Evolutionary conservation across 148 eudicot genomes (phyloP), one percentile per base, ranked within the genome.

Genomic region (Fallopia convolvulus): DNA sequence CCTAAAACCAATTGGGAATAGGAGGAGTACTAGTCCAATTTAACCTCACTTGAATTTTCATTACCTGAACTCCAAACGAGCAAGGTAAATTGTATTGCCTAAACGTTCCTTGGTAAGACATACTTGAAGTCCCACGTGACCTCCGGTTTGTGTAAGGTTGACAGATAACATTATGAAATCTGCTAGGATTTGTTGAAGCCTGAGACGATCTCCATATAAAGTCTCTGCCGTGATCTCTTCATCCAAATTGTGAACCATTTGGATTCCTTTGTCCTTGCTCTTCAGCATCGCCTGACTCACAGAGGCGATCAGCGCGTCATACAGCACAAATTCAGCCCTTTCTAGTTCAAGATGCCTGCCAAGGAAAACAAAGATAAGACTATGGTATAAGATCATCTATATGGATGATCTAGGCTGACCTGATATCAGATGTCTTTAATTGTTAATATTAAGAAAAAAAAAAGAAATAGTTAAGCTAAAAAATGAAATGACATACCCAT

Each of bases 111-210:
- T 89, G 14, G 79, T 78, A 74, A 87, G 72, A 15, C 79, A 81
- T 72, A 85, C 96, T 53, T 82, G 75, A 82, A 94, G 50, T 9
- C 87, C 79, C 49, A 94, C 80, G 20, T 87, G 91, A 66, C 97
- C 99, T 66, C 96, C 96, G 50, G 78, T 76, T 30, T 92, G 92
- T 2, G 91, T 87, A 84, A 49, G 90, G 52, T 81, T 86, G 70
- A 94, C 99, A 0, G 93, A 86, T 68, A 88, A 78, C 72, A 84
- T 74, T 79, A 94, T 75, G 80, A 94, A 92, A 77, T 93, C 91
- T 36, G 97, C 99, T 14, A 94, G 78, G 65, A 94, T 78, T 82
- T 94, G 99, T 74, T 94, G 97, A 74, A 94, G 93, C 86, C 99
- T 85, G 40, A 90, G 61, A 81, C 89, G 81, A 76, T 94, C 99